Base-by-base conservation (phyloP, 441 rosid genomes). In the Monsonia emarginata region DNA sequence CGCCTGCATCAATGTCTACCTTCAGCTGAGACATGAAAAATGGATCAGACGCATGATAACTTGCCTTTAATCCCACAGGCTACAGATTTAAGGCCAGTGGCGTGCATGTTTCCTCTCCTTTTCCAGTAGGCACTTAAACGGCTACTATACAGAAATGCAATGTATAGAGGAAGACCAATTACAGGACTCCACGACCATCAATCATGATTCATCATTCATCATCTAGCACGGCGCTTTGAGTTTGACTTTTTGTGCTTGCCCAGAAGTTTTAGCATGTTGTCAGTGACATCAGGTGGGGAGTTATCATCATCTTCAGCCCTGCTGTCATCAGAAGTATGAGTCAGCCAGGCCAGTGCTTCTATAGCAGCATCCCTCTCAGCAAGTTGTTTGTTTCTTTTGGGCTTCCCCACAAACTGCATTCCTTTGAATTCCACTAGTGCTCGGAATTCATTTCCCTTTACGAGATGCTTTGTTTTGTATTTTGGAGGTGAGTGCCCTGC, bases 401-500 rank as follows among this genome's bases (percentile, higher is more conserved):
- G 97, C 72, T 95, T 95, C 46, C 97, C 99, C 0, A 95, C 93
- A 69, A 95, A 95, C 42, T 95, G 99, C 97, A 95, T 91, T 13
- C 97, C 99, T 76, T 91, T 91, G 77, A 95, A 91, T 76, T 95
- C 99, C 25, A 87, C 96, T n/a, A 95, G 86, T 13, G 97, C 94
- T 71, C 97, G 79, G 68, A 85, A 95, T 83, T 95, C 99, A 31
- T 95, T 91, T 0, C 95, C 85, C 80, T 91, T 88, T 2, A 13
- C 30, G 13, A 95, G 88, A 74, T 91, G 99, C 81, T 95, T 95
- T 0, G 95, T 86, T 74, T 89, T 95, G 85, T 95, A 95, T 60
- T 85, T 95, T 34, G 99, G 99, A 75, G 99, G 97, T 32, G 96
- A 87, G 75, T 95, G 97, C 30, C 96, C 97, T 0, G 99, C 97